Evolutionary conservation across 345 rosid genomes (phyloP).

Genomic region (Euphorbia peplus): DNA sequence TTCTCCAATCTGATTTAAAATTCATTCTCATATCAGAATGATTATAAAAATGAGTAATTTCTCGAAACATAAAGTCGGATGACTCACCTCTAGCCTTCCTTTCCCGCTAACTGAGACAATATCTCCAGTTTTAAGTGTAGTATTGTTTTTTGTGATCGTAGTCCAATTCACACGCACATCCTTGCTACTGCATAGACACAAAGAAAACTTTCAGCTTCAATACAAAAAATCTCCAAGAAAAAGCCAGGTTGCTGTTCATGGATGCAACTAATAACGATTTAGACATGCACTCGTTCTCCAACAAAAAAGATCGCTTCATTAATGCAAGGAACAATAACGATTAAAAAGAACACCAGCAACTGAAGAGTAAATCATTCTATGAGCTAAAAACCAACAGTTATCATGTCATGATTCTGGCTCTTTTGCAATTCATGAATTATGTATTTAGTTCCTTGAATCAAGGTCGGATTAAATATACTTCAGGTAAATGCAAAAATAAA

Average conservation of each 20-base stretch:
- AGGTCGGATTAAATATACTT: not conserved
- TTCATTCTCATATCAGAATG: constrained; percentile 9
- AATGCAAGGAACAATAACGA: too few relatives aligned
- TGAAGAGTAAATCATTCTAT: not conserved
- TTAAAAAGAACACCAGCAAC: not conserved
- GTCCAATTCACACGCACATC: constrained; percentile 89
- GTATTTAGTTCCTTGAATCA: not conserved
- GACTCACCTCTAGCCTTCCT: constrained; percentile 77
- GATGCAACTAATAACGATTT: not conserved
- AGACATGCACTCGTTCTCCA: not conserved
- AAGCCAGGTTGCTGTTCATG: not conserved
- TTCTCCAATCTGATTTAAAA: constrained; percentile 59
- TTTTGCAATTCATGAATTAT: not conserved
- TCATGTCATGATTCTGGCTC: not conserved
- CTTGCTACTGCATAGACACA: constrained; percentile 40
- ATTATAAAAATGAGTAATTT: not conserved
- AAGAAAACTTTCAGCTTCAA: not conserved
- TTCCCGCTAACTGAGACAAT: constrained; percentile 79
- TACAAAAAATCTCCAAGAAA: not conserved
- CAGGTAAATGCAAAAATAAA: not conserved
- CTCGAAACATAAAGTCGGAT: not conserved
- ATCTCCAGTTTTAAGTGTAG: constrained; percentile 70
- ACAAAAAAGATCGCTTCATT: not conserved
- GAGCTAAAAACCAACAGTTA: not conserved
- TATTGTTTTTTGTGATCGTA: constrained; percentile 69